These are phyloP conservation scores for Primulina huaijiensis DNA, from an alignment of 257 asterid species.

Conservation along the genomic window DNA sequence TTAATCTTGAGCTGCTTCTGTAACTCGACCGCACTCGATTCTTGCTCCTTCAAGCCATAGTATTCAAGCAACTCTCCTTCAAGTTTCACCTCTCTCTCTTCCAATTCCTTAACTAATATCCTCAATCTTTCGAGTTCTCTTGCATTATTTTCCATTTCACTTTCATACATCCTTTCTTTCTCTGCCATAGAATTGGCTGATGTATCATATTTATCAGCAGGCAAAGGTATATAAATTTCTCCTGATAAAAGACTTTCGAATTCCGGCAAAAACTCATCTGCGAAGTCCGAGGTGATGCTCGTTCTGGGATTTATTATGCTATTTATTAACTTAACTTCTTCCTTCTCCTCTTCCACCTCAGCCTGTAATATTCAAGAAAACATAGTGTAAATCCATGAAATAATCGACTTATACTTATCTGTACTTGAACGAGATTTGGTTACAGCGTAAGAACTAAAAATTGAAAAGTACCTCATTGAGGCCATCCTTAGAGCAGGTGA, in stretches of 20 bases:
- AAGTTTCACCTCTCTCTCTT: constrained; percentile 90
- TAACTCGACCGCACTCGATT: constrained; percentile 62
- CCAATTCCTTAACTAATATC: constrained; percentile 69
- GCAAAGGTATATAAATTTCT: constrained; percentile 70
- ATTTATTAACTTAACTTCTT: constrained; percentile 79
- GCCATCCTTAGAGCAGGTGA: constrained; percentile 38
- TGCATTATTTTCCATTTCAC: constrained; percentile 70
- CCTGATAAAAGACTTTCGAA: constrained; percentile 76
- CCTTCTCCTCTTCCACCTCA: constrained; percentile 71
- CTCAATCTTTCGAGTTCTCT: constrained; percentile 70
- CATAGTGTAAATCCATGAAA: background rate
- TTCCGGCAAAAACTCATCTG: constrained; percentile 72
- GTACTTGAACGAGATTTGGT: background rate
- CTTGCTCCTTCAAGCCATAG: constrained; percentile 89
- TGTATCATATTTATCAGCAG: constrained; percentile 52
- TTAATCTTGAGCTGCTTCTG: constrained; percentile 86
- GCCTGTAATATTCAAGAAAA: constrained; percentile 33
- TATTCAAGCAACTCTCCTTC: constrained; percentile 92
- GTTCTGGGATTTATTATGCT: constrained; percentile 57
- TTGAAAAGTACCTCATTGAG: constrained; percentile 55
- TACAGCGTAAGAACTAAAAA: background rate
- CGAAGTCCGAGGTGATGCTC: constrained; percentile 46
- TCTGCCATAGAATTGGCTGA: constrained; percentile 38
- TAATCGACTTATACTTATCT: background rate
- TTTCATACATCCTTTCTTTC: constrained; percentile 55